Percentiles rank a stretch among this genome's conserved stretches.
These are phyloP conservation scores for Arabidopsis hybrid DNA, from an alignment of 441 rosid species.

Conservation along the genomic window DNA sequence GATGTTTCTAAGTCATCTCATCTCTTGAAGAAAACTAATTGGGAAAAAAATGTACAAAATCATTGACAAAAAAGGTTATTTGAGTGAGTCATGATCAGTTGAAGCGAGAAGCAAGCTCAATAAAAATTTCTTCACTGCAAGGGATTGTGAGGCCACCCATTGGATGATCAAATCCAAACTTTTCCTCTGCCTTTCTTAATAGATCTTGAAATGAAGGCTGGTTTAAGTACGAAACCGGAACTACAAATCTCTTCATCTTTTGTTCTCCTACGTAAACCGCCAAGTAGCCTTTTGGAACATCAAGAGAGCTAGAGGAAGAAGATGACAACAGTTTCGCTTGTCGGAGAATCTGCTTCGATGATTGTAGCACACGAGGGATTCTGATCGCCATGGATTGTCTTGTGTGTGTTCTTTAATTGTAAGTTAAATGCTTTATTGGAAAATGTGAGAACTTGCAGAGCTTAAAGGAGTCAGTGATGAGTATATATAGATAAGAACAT, in stretches of 20 bases:
- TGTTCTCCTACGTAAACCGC: conserved; percentile 54
- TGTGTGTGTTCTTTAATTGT: conserved; percentile 24
- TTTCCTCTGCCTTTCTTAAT: conserved; percentile 52
- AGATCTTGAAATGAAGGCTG: conserved; percentile 50
- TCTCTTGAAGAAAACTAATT: conserved; percentile 45
- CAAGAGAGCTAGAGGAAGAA: conserved; percentile 35
- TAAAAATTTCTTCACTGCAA: conserved; percentile 45
- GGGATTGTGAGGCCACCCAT: conserved; percentile 57
- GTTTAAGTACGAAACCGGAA: conserved; percentile 50
- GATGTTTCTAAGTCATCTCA: conserved; percentile 40
- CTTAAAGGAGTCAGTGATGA: conserved; percentile 17
- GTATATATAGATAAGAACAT: conserved; percentile 39
- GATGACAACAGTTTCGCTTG: conserved; percentile 41
- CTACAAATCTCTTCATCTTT: conserved; percentile 51
- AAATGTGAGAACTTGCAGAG: conserved; percentile 33
- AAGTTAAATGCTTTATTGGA: conserved; percentile 15
- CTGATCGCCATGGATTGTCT: conserved; percentile 42
- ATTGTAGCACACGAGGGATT: conserved; percentile 39
- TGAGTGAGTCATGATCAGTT: conserved; percentile 32
- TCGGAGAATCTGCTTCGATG: conserved; percentile 41
- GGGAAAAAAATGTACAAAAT: conserved; percentile 38
- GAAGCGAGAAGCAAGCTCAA: conserved; percentile 46
- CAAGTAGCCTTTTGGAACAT: conserved; percentile 51
- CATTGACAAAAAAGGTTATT: conserved; percentile 7
- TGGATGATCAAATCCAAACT: conserved; percentile 58